Base-by-base conservation (phyloP, 2,329 filamentous ascomycete genomes). In the Trichophyton simii region DNA sequence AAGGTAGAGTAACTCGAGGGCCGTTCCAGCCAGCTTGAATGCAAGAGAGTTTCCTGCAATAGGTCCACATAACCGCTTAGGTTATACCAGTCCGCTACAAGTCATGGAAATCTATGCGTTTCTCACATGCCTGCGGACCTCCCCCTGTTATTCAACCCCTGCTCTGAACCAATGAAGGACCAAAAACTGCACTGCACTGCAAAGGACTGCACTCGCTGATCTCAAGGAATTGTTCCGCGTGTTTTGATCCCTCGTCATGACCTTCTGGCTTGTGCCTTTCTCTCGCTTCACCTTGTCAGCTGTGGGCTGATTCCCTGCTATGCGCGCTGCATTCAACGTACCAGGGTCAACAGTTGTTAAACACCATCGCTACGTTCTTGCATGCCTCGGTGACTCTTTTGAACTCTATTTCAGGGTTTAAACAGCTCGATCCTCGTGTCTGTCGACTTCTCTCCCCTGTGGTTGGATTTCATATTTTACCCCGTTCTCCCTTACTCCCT, bases 51-150 rank as follows among this genome's bases (percentile, higher is more conserved):
- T 55, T 55, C 11, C 46, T 28, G 46, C 46, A 36, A 55, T 55
- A 55, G 50, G 50, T 55, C 50, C 31, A 34, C 25, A 36, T 55
- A 55, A 55, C 50, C 50, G 50, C 50, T 55, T 55, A 55, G 50
- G 50, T 55, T 55, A 55, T 55, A 36, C 36, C 50, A 28, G 15
- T 20, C 31, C 36, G 13, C 25, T 55, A 13, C 50, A 50, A 50
- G 20, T 13, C 22, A 20, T 25, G 46, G 28, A 55, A 55, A 55
- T n/a, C 25, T 20, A 18, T 34, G n/a, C 13, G 8, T 6, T 54
- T 31, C 50, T 55, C 50, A 55, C 50, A 55, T 55, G 50, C 31
- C 28, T 55, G 50, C 50, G n/a, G 25, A 34, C 13, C 2, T 5
- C n/a, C n/a, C 48, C 50, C 50, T 55, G 50, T 28, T 15, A 36